Percentiles rank a stretch among this genome's conserved stretches.
phyloP scores from a whole-genome alignment of 495 filamentous ascomycete genomes.

The Aspergillus heteromorphus region DNA sequence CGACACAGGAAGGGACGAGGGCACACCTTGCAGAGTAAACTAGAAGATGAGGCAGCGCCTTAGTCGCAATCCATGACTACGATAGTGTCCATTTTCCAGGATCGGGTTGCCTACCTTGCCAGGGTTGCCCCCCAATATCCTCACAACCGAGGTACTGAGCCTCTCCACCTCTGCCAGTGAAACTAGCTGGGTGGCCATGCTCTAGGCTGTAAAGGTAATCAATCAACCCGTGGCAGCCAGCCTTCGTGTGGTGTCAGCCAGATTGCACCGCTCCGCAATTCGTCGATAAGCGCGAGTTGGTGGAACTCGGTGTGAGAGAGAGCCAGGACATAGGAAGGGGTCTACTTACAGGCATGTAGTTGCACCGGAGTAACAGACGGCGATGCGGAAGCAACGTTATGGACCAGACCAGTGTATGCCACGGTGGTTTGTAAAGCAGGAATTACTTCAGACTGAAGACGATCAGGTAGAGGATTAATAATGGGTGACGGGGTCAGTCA shows the following conservation, averaged over 20 bases:
- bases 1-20: neutral
- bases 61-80: neutral
- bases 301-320: neutral
- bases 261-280: neutral
- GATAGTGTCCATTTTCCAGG: neutral
- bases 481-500: neutral
- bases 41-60: constrained; percentile 10
- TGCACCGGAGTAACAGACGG: neutral
- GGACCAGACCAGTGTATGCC: neutral
- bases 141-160: constrained; percentile 60
- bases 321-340: neutral
- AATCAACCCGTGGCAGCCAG: neutral
- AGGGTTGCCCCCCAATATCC: constrained; percentile 78
- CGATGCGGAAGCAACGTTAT: neutral
- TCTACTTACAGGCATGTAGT: neutral
- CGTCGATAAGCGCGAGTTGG: neutral
- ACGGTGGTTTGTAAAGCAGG: neutral
- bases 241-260: neutral
- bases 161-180: constrained; percentile 60
- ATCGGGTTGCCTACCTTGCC: constrained; percentile 51
- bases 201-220: neutral
- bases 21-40: constrained; percentile 51
- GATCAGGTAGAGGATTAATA: neutral
- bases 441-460: neutral
- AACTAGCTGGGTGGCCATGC: constrained; percentile 44